A percentile compares a stretch with the other conserved stretches of the same genome.
These are phyloP conservation scores for Oropetium thomaeum DNA, from an alignment of 176 grass and related monocot species.

Conservation along the genomic window DNA sequence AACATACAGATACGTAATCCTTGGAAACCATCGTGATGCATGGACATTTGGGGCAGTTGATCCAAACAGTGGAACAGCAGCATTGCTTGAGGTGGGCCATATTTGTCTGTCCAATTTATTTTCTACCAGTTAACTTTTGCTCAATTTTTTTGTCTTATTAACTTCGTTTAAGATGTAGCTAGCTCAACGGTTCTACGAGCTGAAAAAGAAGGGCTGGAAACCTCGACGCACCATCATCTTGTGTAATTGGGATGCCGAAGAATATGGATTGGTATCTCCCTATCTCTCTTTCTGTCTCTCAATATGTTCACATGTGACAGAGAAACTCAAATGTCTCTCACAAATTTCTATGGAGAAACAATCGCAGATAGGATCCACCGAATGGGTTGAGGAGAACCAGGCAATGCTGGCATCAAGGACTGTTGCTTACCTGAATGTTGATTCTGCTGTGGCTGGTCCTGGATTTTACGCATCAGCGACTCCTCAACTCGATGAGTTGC, in stretches of 20 bases:
- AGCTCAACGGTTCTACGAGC: constrained; percentile 66
- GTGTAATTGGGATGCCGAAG: constrained; percentile 94
- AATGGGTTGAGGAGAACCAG: constrained; percentile 94
- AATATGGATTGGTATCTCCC: constrained; percentile 67
- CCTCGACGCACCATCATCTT: constrained; percentile 85
- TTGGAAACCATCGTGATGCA: constrained; percentile 95
- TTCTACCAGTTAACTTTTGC: neutral
- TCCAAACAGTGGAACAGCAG: constrained; percentile 89
- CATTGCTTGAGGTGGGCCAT: constrained; percentile 79
- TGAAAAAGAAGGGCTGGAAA: constrained; percentile 84
- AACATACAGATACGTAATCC: constrained; percentile 66
- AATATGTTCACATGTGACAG: neutral
- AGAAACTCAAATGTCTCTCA: constrained; percentile 10
- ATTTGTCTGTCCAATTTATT: neutral
- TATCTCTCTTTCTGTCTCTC: neutral
- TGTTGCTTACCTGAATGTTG: constrained; percentile 83
- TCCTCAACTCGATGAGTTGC: constrained; percentile 81
- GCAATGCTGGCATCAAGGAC: constrained; percentile 65
- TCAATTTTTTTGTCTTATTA: neutral
- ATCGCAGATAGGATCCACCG: constrained; percentile 82
- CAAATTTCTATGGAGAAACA: neutral
- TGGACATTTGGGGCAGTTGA: constrained; percentile 92
- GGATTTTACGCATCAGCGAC: constrained; percentile 62
- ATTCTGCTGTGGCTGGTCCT: constrained; percentile 45
- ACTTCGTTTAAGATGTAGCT: constrained; percentile 52